Conservation (phyloP, 2,329 filamentous ascomycete genomes). For the Pseudocercospora ulei region DNA sequence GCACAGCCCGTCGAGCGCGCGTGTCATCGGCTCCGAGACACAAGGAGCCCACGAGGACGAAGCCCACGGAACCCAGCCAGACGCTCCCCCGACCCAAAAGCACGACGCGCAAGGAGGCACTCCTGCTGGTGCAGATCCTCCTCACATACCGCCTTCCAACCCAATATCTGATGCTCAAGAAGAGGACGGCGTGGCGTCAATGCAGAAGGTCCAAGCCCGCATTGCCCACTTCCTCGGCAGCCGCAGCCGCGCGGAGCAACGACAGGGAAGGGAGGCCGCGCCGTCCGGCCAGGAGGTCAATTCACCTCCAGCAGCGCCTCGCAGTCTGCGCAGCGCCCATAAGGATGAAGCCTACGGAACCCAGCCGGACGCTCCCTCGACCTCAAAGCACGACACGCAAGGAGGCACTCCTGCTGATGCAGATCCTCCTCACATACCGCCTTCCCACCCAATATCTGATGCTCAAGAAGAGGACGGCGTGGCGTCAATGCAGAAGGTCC, state of each 20-base stretch:
- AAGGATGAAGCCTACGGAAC: no score
- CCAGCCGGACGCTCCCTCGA: no score
- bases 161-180: not conserved
- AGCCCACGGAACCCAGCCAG: no score
- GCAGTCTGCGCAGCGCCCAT: no score
- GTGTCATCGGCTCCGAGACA: no score
- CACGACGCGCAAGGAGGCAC: no score
- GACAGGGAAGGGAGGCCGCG: not conserved
- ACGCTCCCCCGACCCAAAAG: no score
- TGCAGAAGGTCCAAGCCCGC: not conserved
- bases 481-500: not conserved
- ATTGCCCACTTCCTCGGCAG: conserved; percentile 1
- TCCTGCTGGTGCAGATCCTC: not conserved
- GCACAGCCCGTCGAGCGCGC: no score
- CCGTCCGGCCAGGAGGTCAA: no score
- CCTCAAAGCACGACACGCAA: no score
- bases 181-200: not conserved
- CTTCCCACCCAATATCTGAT: not conserved
- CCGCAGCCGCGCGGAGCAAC: not conserved
- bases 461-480: not conserved
- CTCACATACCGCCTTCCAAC: not conserved
- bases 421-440: not conserved
- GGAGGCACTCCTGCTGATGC: not conserved
- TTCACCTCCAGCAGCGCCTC: not conserved
- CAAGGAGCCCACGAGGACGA: no score